A percentile compares a stretch with the other conserved stretches of the same genome.
These are phyloP conservation scores for Chaetothyriales sp. DNA, from an alignment of 2,329 filamentous ascomycete species.

Conservation along the genomic window DNA sequence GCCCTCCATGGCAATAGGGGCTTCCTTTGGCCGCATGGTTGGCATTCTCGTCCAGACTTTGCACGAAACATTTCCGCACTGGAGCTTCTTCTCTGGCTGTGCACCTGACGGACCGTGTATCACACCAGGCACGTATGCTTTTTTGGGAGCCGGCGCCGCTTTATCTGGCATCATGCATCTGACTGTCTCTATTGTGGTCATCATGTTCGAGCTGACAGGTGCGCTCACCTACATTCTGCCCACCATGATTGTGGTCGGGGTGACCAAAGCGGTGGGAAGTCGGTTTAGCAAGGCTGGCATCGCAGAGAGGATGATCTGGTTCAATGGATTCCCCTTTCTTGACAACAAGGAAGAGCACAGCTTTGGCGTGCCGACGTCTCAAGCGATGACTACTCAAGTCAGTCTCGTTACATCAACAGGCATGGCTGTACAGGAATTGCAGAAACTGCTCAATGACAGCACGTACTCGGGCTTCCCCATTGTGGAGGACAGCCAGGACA, in stretches of 20 bases:
- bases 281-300: constrained; percentile 92
- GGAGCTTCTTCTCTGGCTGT: constrained; percentile 75
- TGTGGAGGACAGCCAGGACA: constrained; percentile 56
- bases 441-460: constrained; percentile 59
- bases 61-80: constrained; percentile 67
- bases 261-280: constrained; percentile 85
- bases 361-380: constrained; percentile 83
- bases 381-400: constrained; percentile 72
- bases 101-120: constrained; percentile 88
- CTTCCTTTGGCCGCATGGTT: constrained; percentile 83
- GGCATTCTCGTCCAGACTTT: constrained; percentile 86
- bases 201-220: constrained; percentile 99
- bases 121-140: constrained; percentile 92
- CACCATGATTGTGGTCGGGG: constrained; percentile 96
- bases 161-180: constrained; percentile 97
- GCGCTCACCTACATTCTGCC: constrained; percentile 92
- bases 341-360: constrained; percentile 97
- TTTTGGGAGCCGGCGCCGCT: constrained; percentile 79
- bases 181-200: constrained; percentile 89
- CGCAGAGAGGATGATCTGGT: constrained; percentile 96
- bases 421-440: constrained; percentile 59
- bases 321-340: constrained; percentile 90
- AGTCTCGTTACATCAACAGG: constrained; percentile 55
- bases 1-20: constrained; percentile 92
- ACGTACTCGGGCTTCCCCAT: constrained; percentile 89